Conservation (phyloP, 306 rosid genomes). For the Geum urbanum region DNA sequence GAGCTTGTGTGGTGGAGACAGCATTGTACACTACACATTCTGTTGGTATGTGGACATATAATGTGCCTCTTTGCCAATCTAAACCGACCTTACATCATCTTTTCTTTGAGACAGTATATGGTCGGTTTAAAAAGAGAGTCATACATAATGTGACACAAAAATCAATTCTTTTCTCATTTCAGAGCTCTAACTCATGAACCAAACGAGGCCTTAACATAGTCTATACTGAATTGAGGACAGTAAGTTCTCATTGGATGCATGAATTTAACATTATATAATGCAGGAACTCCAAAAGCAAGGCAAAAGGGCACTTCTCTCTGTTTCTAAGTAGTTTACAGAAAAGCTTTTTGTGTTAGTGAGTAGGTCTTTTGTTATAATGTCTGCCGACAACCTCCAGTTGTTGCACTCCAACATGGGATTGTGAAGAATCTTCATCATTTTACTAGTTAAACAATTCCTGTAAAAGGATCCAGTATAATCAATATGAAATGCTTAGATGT, state of each 20-base stretch:
- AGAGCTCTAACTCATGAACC: background rate
- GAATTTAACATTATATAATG: slow-evolving; percentile 12
- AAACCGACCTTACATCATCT: no score
- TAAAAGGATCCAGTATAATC: slow-evolving; percentile 26
- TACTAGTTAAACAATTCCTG: slow-evolving; percentile 19
- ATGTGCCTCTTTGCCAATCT: no score
- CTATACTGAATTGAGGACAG: slow-evolving; percentile 5
- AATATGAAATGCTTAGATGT: slow-evolving; percentile 12
- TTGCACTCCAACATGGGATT: slow-evolving; percentile 31
- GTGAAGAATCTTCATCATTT: slow-evolving; percentile 54
- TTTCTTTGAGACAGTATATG: background rate
- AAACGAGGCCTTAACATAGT: background rate
- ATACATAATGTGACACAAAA: background rate
- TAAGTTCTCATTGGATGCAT: slow-evolving; percentile 29
- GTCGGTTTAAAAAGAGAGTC: background rate
- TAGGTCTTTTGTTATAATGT: slow-evolving; percentile 29
- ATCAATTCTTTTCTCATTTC: background rate
- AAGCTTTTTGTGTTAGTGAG: slow-evolving; percentile 1
- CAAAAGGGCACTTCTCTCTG: slow-evolving; percentile 5
- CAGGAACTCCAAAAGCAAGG: background rate
- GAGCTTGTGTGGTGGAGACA: slow-evolving; percentile 6
- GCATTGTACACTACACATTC: background rate
- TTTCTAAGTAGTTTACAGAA: slow-evolving; percentile 8
- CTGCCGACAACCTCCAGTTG: slow-evolving; percentile 41
- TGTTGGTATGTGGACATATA: no score